A percentile compares a stretch with the other conserved stretches of the same genome.
Evolutionary conservation across 345 rosid species (phyloP).

Genomic region (Odontarrhena argentea): DNA sequence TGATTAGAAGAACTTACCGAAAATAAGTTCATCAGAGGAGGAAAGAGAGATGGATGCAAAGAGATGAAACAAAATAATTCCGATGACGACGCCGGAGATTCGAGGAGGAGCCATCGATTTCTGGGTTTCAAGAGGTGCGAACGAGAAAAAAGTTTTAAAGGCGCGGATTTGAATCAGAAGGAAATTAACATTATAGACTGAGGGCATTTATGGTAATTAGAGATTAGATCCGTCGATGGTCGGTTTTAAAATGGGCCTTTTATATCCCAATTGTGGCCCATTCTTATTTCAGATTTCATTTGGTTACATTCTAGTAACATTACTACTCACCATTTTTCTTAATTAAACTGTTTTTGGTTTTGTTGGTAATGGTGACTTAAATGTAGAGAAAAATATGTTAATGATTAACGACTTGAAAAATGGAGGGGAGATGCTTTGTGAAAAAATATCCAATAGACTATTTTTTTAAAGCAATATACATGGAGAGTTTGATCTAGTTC

Average conservation of each 20-base stretch:
- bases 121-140: conserved; percentile 17
- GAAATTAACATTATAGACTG: not conserved
- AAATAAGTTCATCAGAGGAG: conserved; percentile 42
- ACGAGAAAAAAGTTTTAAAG: not conserved
- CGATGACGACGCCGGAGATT: conserved; percentile 38
- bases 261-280: not conserved
- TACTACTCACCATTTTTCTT: not conserved
- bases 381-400: too few relatives aligned
- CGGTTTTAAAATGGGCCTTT: conserved; percentile 26
- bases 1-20: conserved; percentile 44
- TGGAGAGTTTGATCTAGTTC: too few relatives aligned
- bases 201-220: conserved; percentile 46
- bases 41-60: conserved; percentile 30
- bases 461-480: too few relatives aligned
- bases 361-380: too few relatives aligned
- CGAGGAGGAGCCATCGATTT: conserved; percentile 48
- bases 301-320: too few relatives aligned
- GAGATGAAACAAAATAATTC: conserved; percentile 40
- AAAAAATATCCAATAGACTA: too few relatives aligned
- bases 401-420: too few relatives aligned
- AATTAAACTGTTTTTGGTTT: too few relatives aligned
- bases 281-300: not conserved
- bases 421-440: too few relatives aligned
- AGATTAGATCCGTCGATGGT: not conserved
- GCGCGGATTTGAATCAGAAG: conserved; percentile 42